These are phyloP conservation scores for Stachybotrys elegans DNA, from an alignment of 2,329 filamentous ascomycete genomes.

Conservation along the genomic window DNA sequence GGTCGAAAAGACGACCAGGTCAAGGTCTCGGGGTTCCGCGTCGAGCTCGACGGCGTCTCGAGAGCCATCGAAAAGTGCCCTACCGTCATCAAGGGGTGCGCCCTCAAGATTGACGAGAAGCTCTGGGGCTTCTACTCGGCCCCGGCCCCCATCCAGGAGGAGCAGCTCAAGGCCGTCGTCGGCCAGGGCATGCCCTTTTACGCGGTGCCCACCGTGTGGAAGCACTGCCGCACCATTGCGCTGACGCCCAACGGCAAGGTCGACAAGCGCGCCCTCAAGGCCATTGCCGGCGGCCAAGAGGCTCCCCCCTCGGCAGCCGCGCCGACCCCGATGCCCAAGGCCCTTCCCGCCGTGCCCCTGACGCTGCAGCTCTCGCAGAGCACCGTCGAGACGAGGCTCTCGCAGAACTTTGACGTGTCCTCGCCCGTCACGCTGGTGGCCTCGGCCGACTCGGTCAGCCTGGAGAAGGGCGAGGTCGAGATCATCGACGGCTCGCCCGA, in stretches of 20 bases:
- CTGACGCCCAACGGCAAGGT: conserved; percentile 45
- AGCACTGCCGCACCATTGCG: conserved; percentile 29
- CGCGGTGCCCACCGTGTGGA: conserved; percentile 36
- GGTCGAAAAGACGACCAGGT: conserved; percentile 16
- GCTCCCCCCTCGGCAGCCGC: background rate
- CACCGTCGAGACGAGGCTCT: background rate
- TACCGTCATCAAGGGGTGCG: conserved; percentile 1
- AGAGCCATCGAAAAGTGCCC: conserved; percentile 19
- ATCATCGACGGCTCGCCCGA: background rate
- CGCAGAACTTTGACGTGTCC: background rate
- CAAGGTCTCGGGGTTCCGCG: conserved; percentile 14
- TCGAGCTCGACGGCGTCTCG: conserved; percentile 40
- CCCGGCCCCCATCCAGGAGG: conserved; percentile 22
- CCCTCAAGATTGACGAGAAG: background rate
- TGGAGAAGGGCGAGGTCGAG: conserved; percentile 1
- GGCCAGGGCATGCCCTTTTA: conserved; percentile 38
- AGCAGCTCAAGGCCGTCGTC: conserved; percentile 26
- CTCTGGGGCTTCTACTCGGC: conserved; percentile 21
- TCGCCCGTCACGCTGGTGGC: background rate
- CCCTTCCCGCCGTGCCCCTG: background rate
- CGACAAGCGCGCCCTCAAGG: conserved; percentile 28
- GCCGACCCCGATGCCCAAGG: background rate
- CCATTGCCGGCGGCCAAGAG: background rate
- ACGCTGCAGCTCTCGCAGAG: background rate
- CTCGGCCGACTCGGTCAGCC: background rate